Evolutionary conservation across 768 basidiomycete genomes (phyloP).

Genomic region (Crucibulum laeve): DNA sequence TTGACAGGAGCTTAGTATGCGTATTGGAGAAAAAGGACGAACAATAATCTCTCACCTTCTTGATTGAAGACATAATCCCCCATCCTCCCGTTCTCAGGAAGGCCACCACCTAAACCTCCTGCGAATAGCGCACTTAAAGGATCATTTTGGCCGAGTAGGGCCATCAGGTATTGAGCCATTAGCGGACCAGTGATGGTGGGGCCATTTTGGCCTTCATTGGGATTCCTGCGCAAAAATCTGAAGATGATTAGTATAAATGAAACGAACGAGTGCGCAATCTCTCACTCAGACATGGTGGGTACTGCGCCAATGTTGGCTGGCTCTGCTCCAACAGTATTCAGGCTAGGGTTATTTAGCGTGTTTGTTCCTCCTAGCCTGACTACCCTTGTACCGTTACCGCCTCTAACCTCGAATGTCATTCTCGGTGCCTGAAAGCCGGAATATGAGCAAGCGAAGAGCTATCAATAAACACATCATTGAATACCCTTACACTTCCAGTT

Average conservation of each 20-base stretch:
- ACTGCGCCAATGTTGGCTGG: slow-evolving; percentile 16
- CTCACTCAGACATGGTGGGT: slow-evolving; percentile 55
- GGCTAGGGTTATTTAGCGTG: slow-evolving; percentile 8
- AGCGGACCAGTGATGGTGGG: slow-evolving; percentile 50
- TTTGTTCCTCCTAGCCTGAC: slow-evolving; percentile 23
- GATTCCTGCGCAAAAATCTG: neutral
- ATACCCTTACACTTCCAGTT: neutral
- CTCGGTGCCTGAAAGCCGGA: slow-evolving; percentile 6
- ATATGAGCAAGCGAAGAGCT: slow-evolving; percentile 6
- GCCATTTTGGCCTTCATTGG: slow-evolving; percentile 17
- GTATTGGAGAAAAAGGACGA: neutral
- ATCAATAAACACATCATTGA: neutral
- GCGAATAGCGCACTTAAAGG: slow-evolving; percentile 40
- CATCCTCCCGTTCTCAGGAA: slow-evolving; percentile 54
- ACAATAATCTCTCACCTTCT: slow-evolving; percentile 49
- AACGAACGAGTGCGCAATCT: neutral
- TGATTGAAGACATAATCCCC: slow-evolving; percentile 94
- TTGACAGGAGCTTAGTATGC: neutral
- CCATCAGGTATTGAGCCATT: slow-evolving; percentile 71
- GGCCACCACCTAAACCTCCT: slow-evolving; percentile 11
- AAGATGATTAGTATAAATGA: neutral
- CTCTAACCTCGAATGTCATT: slow-evolving; percentile 24
- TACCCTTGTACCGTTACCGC: slow-evolving; percentile 17
- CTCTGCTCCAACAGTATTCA: slow-evolving; percentile 8
- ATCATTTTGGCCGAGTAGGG: slow-evolving; percentile 51